Evolutionary conservation across 2,329 filamentous ascomycete species (phyloP), one percentile per base, ranked within the genome.

Genomic region (Lachnellula suecica): DNA sequence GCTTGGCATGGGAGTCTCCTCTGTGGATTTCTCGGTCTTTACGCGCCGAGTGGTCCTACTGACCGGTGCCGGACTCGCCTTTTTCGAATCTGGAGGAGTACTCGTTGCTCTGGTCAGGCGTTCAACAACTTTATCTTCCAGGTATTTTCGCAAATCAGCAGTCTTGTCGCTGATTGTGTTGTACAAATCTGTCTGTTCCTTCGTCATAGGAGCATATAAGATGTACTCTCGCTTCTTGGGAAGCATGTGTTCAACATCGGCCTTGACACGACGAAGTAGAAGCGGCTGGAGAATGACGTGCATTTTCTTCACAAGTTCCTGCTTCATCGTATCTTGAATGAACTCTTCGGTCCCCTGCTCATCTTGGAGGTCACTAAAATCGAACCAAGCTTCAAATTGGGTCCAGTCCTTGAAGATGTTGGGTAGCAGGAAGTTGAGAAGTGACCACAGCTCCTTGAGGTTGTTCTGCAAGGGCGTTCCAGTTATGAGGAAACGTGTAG

Each of bases 151-250:
- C 0, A 81, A 81, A 57, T 87, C 83, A 1, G 73, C 68, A 2
- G 74, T 74, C 55, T 81, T 82, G 63, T 86, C 77, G 50, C 70
- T 79, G 29, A 87, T 75, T 0, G 76, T 78, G 46, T 85, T 84
- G 66, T 99, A 99, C 0, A 99, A 72, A 51, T 97, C 93, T 2
- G 91, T 90, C 66, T 99, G 94, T 60, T 94, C 91, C 22, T 85
- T 81, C 0, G 91, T 96, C 72, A 99, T 84, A 0, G 94, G 94
- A 0, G 94, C 94, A 63, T 94, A 97, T 0, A 99, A 74, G 3
- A 99, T 89, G 60, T 99, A 99, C 69, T 99, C 94, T 24, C 94
- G 83, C 74, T 99, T 99, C 71, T 93, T 95, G 0, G 94, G 94
- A n/a, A 99, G 77, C 44, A 91, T 83, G 2, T 86, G 86, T 49